phyloP scores from a whole-genome alignment of 2,329 filamentous ascomycete species.

The Fusarium denticulatum region DNA sequence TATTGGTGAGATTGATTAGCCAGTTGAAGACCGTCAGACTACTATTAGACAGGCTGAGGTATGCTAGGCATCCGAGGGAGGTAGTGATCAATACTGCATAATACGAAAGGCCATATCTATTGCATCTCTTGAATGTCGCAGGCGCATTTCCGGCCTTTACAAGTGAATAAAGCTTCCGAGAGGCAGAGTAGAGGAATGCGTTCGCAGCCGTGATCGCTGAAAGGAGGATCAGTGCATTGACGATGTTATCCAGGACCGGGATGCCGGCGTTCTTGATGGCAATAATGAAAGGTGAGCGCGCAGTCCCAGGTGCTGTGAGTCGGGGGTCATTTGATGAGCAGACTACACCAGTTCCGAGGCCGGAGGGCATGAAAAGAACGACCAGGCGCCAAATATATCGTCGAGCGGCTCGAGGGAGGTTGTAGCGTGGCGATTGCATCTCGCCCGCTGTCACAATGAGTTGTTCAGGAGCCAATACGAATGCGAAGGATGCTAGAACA shows the following conservation, averaged over 20 bases:
- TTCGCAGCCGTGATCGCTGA: not conserved
- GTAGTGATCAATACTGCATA: not conserved
- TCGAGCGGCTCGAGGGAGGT: conserved; percentile 38
- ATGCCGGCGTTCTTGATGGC: not conserved
- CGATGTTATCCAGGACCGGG: not conserved
- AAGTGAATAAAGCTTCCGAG: not conserved
- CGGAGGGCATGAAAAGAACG: conserved; percentile 54
- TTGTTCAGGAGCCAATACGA: conserved; percentile 41
- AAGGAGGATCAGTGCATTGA: not conserved
- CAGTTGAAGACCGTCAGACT: not conserved
- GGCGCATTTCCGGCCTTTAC: not conserved
- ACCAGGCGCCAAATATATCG: conserved; percentile 43
- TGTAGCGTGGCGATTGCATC: conserved; percentile 44
- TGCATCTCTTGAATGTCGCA: not conserved
- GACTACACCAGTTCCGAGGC: not conserved
- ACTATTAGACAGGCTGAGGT: not conserved
- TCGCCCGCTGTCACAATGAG: conserved; percentile 44
- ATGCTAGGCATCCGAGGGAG: not conserved
- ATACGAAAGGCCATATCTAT: not conserved
- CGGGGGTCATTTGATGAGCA: not conserved
- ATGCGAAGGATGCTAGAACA: conserved; percentile 37
- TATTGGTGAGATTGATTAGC: not conserved
- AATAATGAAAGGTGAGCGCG: not conserved
- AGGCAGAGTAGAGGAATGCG: not conserved
- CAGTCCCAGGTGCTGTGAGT: not conserved